Conservation (phyloP, 139 green algal species). For the Ulvella scutata region DNA sequence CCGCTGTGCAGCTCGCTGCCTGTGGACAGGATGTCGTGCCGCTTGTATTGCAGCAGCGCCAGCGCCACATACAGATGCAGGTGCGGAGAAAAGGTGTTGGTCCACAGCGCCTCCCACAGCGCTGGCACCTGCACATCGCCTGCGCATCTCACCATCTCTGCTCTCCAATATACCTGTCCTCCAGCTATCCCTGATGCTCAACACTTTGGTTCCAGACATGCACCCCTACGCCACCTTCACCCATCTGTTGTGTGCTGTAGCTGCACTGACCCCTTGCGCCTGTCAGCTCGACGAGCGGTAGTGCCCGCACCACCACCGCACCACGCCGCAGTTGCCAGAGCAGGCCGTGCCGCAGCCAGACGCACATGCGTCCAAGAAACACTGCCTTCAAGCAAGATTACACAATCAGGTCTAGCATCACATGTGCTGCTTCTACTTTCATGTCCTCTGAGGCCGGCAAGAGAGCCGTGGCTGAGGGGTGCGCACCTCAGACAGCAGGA, state of each 20-base stretch:
- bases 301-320: too few relatives aligned
- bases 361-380: not conserved
- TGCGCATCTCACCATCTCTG: too few relatives aligned
- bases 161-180: too few relatives aligned
- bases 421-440: not conserved
- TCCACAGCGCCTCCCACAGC: conserved; percentile 83
- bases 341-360: too few relatives aligned
- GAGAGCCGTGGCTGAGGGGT: not conserved
- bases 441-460: not conserved
- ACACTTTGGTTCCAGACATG: too few relatives aligned
- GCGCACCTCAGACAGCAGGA: conserved; percentile 46
- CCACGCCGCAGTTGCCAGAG: too few relatives aligned
- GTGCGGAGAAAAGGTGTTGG: conserved; percentile 32
- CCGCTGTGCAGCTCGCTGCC: not conserved
- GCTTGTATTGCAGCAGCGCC: conserved; percentile 59
- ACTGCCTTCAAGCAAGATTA: not conserved
- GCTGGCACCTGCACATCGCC: conserved; percentile 48
- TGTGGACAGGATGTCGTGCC: conserved; percentile 37
- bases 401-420: not conserved
- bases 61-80: conserved; percentile 71
- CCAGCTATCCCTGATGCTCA: too few relatives aligned
- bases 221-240: too few relatives aligned
- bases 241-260: too few relatives aligned
- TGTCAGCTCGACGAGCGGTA: too few relatives aligned
- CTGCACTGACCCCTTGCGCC: too few relatives aligned